Base-by-base conservation (phyloP, 2,329 filamentous ascomycete species). In the Penicillium griseofulvum region DNA sequence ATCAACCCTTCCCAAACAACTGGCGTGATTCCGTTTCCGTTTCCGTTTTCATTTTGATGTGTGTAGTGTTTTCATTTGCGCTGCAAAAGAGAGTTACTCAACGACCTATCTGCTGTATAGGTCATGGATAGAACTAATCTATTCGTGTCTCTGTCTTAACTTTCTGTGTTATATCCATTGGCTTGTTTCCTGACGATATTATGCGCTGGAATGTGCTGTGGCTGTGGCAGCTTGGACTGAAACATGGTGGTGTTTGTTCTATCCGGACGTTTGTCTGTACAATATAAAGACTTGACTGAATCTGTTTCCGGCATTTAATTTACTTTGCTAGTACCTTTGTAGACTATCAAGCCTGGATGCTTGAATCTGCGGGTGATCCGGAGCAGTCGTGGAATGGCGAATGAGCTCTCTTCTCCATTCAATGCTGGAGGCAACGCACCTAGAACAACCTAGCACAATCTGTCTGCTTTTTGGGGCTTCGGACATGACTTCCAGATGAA, bases 101-200 rank as follows among this genome's bases (percentile, higher is more conserved):
- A 58, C 53, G 57, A 64, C 67, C 69, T 71, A 68, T 72, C 68
- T 65, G 70, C 68, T 62, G 69, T 57, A 65, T 69, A 64, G 68
- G 65, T 65, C 50, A 43, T 49, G 41, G 49, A 24, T 57, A 50
- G 55, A 42, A 28, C n/a, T 46, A 12, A 5, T 17, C 53, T 19
- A 17, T 24, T 42, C 11, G 16, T 47, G 31, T 50, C 8, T 38
- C 39, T 19, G 29, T 43, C 10, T 44, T 43, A 10, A 19, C 24
- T 44, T 34, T 39, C 36, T 52, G 38, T 37, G 38, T 41, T 16
- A 0, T 28, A 12, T 28, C n/a, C 7, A 24, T 31, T 24, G 38
- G 43, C 34, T 52, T 10, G 3, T 49, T 45, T 34, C 44, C 39
- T 48, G 33, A 46, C 57, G 54, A 56, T 54, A 22, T 41, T 17